These are phyloP conservation scores for Mucor lusitanicus DNA, from an alignment of 371 early-diverging fungal species.

Conservation along the genomic window DNA sequence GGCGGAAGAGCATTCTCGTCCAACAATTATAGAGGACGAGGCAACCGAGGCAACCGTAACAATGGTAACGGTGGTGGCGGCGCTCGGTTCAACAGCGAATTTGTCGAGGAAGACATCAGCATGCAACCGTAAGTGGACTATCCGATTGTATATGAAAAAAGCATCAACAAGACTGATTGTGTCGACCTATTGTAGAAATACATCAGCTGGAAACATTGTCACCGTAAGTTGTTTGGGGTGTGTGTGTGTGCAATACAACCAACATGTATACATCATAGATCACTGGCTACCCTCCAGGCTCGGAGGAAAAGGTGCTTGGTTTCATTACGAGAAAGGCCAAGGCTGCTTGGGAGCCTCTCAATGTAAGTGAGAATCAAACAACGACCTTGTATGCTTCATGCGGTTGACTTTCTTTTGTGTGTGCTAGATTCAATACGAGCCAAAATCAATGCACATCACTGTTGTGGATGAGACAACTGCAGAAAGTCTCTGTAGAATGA, in stretches of 20 bases:
- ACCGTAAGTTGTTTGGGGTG: constrained; percentile 14
- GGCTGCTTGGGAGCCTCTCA: constrained; percentile 35
- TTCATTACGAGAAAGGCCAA: constrained; percentile 43
- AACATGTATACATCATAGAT: constrained; percentile 19
- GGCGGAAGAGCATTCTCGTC: constrained; percentile 19
- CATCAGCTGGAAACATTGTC: constrained; percentile 9
- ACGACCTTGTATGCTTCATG: not conserved
- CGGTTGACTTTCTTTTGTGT: not conserved
- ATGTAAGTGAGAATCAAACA: constrained; percentile 24
- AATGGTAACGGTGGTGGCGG: not conserved
- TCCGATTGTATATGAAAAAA: not conserved
- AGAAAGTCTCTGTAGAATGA: constrained; percentile 28
- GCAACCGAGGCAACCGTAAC: constrained; percentile 12
- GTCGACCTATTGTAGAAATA: constrained; percentile 6
- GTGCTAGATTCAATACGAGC: constrained; percentile 16
- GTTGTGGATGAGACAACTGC: constrained; percentile 23
- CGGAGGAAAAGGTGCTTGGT: constrained; percentile 34
- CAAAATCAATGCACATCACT: constrained; percentile 24
- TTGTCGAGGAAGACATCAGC: constrained; percentile 43
- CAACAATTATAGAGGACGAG: constrained; percentile 9
- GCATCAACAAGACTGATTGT: not conserved
- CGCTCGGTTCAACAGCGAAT: constrained; percentile 31
- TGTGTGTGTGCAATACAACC: not conserved
- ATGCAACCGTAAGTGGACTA: constrained; percentile 27
- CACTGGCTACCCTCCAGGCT: constrained; percentile 33